A percentile compares a stretch with the other conserved stretches of the same genome.
These are phyloP conservation scores for Ceratobasidium sp. DNA, from an alignment of 1,284 basidiomycete species.

Conservation along the genomic window DNA sequence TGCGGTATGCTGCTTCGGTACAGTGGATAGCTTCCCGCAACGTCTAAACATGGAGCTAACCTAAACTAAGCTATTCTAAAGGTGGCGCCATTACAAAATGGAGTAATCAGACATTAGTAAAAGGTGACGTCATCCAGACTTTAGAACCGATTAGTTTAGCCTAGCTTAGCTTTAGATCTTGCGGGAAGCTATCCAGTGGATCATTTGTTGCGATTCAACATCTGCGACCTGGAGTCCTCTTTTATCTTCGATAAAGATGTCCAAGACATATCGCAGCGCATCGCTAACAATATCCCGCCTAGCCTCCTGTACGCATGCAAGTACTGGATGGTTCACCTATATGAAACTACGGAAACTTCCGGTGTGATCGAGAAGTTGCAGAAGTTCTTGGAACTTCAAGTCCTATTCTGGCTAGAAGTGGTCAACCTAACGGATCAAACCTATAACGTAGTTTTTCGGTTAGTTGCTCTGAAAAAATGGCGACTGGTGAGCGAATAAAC, in stretches of 20 bases:
- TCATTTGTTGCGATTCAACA: neutral
- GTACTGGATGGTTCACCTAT: neutral
- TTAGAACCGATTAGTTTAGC: too few species aligned
- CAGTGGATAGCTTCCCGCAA: too few species aligned
- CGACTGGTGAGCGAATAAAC: neutral
- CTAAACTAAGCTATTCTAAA: too few species aligned
- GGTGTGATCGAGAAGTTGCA: neutral
- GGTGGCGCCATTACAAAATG: too few species aligned
- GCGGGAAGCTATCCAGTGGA: too few species aligned
- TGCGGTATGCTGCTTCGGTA: neutral
- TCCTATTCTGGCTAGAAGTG: neutral
- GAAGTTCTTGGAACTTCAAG: neutral
- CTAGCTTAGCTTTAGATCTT: too few species aligned
- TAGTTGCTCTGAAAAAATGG: too few species aligned
- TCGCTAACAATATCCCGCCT: neutral
- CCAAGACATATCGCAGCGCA: neutral
- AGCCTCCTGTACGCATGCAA: neutral
- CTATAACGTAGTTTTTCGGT: neutral
- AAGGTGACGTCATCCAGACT: too few species aligned
- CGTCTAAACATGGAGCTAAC: too few species aligned
- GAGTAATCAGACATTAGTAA: too few species aligned
- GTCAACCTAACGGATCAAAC: neutral
- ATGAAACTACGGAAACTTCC: neutral
- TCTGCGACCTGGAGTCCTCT: neutral
- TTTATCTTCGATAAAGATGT: neutral